Conservation (phyloP, 305 asterid species). For the Fraxinus paxiana region DNA sequence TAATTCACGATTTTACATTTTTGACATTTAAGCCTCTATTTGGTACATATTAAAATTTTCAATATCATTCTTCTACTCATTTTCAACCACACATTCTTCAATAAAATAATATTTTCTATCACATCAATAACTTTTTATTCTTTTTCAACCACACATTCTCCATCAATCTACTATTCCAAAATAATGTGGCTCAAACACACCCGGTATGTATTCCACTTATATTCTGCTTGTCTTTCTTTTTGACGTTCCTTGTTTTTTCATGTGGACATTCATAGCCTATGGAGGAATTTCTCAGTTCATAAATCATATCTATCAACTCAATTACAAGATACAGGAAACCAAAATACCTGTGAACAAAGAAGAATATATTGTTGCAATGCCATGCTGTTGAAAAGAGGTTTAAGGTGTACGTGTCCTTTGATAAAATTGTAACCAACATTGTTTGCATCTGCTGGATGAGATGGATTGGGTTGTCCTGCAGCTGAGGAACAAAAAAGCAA, state of each 20-base stretch:
- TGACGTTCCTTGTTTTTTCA: not conserved
- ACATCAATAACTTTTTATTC: no score
- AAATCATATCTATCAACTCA: not conserved
- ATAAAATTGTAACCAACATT: constrained; percentile 51
- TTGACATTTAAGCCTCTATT: no score
- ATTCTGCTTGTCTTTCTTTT: not conserved
- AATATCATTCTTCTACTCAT: no score
- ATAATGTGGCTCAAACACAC: no score
- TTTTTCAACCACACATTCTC: no score
- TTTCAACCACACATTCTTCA: no score
- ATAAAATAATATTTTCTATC: no score
- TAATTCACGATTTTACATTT: no score
- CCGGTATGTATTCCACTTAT: not conserved
- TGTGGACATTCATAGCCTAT: not conserved
- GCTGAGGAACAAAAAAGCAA: constrained; percentile 14
- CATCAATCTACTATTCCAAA: no score
- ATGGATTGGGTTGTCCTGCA: constrained; percentile 34
- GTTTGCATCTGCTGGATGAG: constrained; percentile 31
- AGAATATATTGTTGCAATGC: constrained; percentile 83
- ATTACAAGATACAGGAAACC: not conserved
- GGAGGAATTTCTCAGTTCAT: not conserved
- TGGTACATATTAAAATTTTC: no score
- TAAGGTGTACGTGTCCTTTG: constrained; percentile 35
- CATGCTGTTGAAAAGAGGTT: constrained; percentile 61
- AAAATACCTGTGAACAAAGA: constrained; percentile 78